Conservation (phyloP, 2,329 filamentous ascomycete species). For the Botrytis deweyae region DNA sequence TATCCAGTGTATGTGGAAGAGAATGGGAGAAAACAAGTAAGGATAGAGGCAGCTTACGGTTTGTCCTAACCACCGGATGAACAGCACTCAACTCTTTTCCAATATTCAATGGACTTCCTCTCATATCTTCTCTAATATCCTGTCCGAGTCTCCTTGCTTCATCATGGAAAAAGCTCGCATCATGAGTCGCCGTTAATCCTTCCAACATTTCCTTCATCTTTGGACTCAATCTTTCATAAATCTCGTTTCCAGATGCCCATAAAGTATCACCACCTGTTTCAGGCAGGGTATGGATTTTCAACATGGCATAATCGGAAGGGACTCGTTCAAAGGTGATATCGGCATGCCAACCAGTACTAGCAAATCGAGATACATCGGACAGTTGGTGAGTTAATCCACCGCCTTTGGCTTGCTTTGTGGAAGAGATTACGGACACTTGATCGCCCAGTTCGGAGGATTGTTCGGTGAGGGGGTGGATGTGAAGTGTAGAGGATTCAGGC, state of each 20-base stretch:
- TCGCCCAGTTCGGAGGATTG: constrained; percentile 53
- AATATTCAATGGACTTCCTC: constrained; percentile 45
- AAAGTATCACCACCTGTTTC: constrained; percentile 49
- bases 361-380: constrained; percentile 51
- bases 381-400: constrained; percentile 47
- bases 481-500: constrained; percentile 47
- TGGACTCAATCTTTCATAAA: constrained; percentile 55
- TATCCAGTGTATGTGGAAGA: not conserved
- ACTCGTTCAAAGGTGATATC: constrained; percentile 56
- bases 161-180: constrained; percentile 51
- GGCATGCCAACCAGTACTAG: constrained; percentile 51
- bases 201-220: constrained; percentile 50
- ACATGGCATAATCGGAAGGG: constrained; percentile 53
- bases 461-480: constrained; percentile 54
- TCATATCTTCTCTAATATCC: constrained; percentile 40
- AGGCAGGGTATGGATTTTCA: constrained; percentile 51
- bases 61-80: constrained; percentile 56
- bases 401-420: constrained; percentile 40
- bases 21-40: not conserved
- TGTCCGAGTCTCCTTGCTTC: constrained; percentile 49
- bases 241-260: constrained; percentile 52
- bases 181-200: constrained; percentile 50
- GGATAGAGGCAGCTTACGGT: constrained; percentile 42
- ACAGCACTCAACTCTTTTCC: constrained; percentile 30
- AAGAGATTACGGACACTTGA: constrained; percentile 57